Evolutionary conservation across 139 green algal species (phyloP).

Genomic region (Edaphochlamys debaryana): DNA sequence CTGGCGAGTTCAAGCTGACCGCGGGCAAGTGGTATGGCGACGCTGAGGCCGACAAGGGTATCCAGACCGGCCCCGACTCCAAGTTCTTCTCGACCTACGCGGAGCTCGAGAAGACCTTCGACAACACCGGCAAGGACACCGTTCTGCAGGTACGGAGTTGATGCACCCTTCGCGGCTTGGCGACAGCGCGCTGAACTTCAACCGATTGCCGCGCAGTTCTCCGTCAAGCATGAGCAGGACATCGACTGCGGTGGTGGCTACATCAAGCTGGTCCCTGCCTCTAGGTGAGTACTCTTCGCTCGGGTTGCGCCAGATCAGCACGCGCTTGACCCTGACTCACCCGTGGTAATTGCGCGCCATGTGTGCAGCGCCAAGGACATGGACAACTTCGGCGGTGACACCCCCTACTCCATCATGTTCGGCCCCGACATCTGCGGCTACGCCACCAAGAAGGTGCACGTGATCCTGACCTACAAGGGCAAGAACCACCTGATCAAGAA

Average conservation of each 20-base stretch:
- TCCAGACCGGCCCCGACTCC: slow-evolving; percentile 84
- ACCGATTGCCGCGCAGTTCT: slow-evolving; percentile 81
- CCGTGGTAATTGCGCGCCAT: no score
- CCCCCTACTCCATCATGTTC: slow-evolving; percentile 99
- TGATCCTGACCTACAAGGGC: slow-evolving; percentile 95
- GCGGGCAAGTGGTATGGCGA: slow-evolving; percentile 81
- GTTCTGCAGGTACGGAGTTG: slow-evolving; percentile 75
- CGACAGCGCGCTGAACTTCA: no score
- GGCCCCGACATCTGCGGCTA: slow-evolving; percentile 98
- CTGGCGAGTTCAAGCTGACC: slow-evolving; percentile 75
- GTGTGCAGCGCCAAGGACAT: slow-evolving; percentile 73
- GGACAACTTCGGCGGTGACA: slow-evolving; percentile 82
- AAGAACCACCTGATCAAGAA: slow-evolving; percentile 96
- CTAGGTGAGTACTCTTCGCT: background rate
- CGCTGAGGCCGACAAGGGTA: slow-evolving; percentile 71
- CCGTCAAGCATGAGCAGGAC: slow-evolving; percentile 91
- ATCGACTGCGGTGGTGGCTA: slow-evolving; percentile 93
- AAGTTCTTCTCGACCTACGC: slow-evolving; percentile 82
- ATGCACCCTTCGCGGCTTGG: no score
- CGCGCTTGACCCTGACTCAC: no score
- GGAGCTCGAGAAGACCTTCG: slow-evolving; percentile 70
- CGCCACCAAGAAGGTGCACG: slow-evolving; percentile 88
- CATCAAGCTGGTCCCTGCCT: slow-evolving; percentile 86
- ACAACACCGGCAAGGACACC: slow-evolving; percentile 88
- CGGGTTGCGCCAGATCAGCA: background rate